Evolutionary conservation across 345 rosid genomes (phyloP).

Genomic region (Garcia nutans): DNA sequence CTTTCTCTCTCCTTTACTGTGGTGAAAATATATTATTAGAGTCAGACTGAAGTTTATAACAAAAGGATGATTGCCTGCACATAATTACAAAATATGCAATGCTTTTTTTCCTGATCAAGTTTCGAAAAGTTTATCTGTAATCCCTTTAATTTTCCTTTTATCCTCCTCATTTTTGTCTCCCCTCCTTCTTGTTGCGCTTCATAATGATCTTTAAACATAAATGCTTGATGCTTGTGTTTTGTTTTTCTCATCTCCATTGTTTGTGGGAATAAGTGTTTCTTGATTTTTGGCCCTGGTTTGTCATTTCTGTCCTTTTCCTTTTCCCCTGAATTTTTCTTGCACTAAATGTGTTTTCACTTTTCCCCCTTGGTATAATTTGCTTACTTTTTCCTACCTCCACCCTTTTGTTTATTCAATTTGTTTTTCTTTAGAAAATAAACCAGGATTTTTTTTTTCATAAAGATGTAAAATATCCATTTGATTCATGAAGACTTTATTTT

Average conservation of each 20-base stretch:
- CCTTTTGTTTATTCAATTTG: background rate
- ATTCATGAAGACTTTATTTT: constrained; percentile 12
- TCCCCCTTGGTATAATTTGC: background rate
- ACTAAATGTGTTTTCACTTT: background rate
- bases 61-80: background rate
- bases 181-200: background rate
- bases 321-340: background rate
- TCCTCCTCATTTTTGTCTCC: background rate
- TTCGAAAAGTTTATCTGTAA: background rate
- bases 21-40: background rate
- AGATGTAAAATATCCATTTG: background rate
- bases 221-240: background rate
- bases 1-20: background rate
- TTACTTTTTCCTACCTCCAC: background rate
- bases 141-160: background rate
- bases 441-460: background rate
- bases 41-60: background rate
- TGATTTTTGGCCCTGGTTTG: background rate
- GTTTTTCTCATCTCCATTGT: background rate
- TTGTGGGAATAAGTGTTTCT: background rate
- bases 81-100: background rate
- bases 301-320: background rate
- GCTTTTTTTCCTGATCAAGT: background rate
- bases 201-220: background rate
- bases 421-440: constrained; percentile 4